phyloP scores from a whole-genome alignment of 345 rosid species.

The Rubroshorea leprosula region DNA sequence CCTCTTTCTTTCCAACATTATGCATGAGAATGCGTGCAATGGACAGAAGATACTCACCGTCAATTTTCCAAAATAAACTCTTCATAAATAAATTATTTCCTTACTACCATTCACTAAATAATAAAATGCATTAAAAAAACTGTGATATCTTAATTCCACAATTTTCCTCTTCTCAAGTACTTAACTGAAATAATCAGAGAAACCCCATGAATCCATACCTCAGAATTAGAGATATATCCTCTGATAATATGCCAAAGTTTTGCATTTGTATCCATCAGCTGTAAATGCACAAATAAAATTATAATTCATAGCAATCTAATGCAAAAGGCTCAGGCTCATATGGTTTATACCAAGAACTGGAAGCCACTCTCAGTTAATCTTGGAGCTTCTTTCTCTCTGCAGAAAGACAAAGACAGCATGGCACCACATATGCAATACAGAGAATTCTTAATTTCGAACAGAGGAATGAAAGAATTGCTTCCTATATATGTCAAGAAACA shows the following conservation, averaged over 20 bases:
- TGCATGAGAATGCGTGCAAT: too few relatives aligned
- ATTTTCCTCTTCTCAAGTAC: not conserved
- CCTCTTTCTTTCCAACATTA: too few relatives aligned
- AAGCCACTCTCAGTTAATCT: constrained; percentile 91
- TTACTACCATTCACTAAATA: too few relatives aligned
- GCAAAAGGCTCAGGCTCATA: constrained; percentile 19
- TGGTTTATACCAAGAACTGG: constrained; percentile 82
- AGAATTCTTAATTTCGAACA: constrained; percentile 9
- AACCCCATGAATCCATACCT: constrained; percentile 46
- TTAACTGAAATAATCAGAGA: constrained; percentile 12
- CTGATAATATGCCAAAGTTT: constrained; percentile 96
- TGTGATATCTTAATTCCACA: not conserved
- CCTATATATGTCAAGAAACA: constrained; percentile 15
- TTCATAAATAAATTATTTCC: not conserved
- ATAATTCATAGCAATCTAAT: constrained; percentile 19
- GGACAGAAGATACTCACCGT: too few relatives aligned
- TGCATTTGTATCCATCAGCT: constrained; percentile 98
- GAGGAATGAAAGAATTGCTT: constrained; percentile 2
- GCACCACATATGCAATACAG: constrained; percentile 9
- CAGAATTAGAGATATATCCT: constrained; percentile 89
- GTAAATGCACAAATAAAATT: constrained; percentile 23
- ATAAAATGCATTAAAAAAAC: too few relatives aligned
- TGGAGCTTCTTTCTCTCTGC: constrained; percentile 80
- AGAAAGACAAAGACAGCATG: constrained; percentile 17
- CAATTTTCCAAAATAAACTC: too few relatives aligned